Conservation (phyloP, 2,329 filamentous ascomycete genomes). For the Chaetomium sp. region DNA sequence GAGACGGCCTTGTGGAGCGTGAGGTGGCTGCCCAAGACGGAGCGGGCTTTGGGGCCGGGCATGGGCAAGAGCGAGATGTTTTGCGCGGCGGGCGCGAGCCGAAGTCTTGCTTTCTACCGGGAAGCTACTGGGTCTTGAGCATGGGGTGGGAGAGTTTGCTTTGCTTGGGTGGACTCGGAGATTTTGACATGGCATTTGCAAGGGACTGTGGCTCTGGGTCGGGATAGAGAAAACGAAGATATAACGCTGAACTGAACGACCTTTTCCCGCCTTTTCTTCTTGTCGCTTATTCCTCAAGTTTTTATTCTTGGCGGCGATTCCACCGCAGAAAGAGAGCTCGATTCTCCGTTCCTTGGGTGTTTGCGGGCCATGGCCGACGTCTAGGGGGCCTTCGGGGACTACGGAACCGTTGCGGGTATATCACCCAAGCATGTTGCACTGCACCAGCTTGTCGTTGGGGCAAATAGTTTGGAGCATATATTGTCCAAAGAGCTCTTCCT, state of each 20-base stretch:
- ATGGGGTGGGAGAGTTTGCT: not conserved
- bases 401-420: not conserved
- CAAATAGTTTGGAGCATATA: not conserved
- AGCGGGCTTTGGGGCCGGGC: slow-evolving; percentile 43
- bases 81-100: slow-evolving; percentile 75
- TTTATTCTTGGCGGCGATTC: no score
- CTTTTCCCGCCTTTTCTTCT: not conserved
- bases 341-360: not conserved
- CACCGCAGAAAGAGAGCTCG: not conserved
- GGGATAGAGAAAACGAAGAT: slow-evolving; percentile 9
- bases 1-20: slow-evolving; percentile 83
- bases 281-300: not conserved
- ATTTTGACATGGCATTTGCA: not conserved
- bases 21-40: slow-evolving; percentile 76
- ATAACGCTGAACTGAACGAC: not conserved
- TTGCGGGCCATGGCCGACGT: not conserved
- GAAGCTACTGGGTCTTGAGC: slow-evolving; percentile 67
- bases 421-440: not conserved
- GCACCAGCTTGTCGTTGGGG: not conserved
- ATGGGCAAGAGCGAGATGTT: slow-evolving; percentile 66
- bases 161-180: not conserved
- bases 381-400: not conserved
- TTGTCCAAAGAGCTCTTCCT: no score
- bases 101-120: slow-evolving; percentile 78
- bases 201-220: not conserved